Evolutionary conservation across 2,329 filamentous ascomycete genomes (phyloP), one percentile per base, ranked within the genome.

Genomic region (Cordyceps pruinosa): DNA sequence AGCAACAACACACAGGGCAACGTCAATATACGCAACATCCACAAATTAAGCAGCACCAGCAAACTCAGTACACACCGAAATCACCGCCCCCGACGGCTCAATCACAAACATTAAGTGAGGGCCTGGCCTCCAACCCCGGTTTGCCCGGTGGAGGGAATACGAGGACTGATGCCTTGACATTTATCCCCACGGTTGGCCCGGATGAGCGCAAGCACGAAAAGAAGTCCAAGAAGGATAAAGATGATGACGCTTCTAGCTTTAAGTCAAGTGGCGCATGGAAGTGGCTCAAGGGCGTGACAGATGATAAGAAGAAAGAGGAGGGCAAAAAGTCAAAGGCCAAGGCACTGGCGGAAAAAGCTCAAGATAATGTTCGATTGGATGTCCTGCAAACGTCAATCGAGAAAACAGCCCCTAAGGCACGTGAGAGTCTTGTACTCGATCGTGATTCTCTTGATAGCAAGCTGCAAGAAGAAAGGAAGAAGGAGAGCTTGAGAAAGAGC

Each of bases 381-480:
- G 83, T 96, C 23, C 77, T 96, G 23, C 92, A 97, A 67, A 88
- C 84, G 37, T 95, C 92, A 0, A 92, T 95, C 67, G 93, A 97
- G 50, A 82, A 77, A 44, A 76, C 72, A 10, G 76, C 79, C 2
- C 77, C 77, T 30, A 84, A 81, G 63, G 87, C 87, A 3, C 85
- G 93, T 13, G 93, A 97, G 70, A 96, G 90, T 65, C 73, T 96
- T 23, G 81, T 95, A 1, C 72, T 96, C 41, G 91, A 97, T 65
- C 86, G 92, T 19, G 87, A 94, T 25, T 85, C 74, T 60, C 71
- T 87, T 54, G 87, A 90, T 61, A 77, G 74, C 60, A 90, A 87
- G 67, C 73, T 94, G 8, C 84, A 91, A 58, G 88, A 90, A 62
- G 90, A 96, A 66, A 82, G 89, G 45, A 93, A 87, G 72, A 95